phyloP scores from a whole-genome alignment of 306 rosid genomes.

The Acmispon strigosus region DNA sequence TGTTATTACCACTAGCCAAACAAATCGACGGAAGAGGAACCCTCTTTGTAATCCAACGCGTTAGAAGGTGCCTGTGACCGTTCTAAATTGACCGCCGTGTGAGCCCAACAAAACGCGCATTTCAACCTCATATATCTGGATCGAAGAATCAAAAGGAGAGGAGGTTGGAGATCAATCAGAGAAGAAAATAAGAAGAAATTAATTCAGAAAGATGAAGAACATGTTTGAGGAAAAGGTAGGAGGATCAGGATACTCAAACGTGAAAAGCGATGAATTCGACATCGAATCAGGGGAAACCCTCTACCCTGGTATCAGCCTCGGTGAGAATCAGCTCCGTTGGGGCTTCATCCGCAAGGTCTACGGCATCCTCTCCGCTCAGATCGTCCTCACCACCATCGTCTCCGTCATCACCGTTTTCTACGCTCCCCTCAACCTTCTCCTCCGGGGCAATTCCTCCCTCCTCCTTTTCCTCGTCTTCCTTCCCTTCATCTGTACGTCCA shows the following conservation, averaged over 20 bases:
- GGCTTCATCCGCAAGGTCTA: constrained; percentile 93
- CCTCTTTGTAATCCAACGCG: too few species aligned
- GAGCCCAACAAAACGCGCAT: too few species aligned
- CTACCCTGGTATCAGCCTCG: constrained; percentile 66
- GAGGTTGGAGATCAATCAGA: background rate
- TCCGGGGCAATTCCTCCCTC: constrained; percentile 59
- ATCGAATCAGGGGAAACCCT: constrained; percentile 78
- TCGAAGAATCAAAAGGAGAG: too few species aligned
- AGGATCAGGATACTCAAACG: constrained; percentile 32
- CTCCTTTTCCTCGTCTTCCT: constrained; percentile 72
- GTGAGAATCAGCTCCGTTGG: constrained; percentile 97
- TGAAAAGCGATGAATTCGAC: constrained; percentile 44
- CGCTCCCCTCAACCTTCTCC: constrained; percentile 68
- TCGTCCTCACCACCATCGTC: constrained; percentile 71
- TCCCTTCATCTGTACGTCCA: constrained; percentile 63
- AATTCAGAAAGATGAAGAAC: background rate
- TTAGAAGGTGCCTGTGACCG: too few species aligned
- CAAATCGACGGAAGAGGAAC: too few species aligned
- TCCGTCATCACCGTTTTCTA: constrained; percentile 71
- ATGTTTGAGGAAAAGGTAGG: constrained; percentile 16
- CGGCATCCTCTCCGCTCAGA: constrained; percentile 80
- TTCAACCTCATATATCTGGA: too few species aligned
- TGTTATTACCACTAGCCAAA: too few species aligned
- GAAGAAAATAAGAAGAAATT: background rate
- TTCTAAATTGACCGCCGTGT: too few species aligned